These are phyloP conservation scores for Aspergillus sp. DNA, from an alignment of 2,329 filamentous ascomycete species.

Conservation along the genomic window DNA sequence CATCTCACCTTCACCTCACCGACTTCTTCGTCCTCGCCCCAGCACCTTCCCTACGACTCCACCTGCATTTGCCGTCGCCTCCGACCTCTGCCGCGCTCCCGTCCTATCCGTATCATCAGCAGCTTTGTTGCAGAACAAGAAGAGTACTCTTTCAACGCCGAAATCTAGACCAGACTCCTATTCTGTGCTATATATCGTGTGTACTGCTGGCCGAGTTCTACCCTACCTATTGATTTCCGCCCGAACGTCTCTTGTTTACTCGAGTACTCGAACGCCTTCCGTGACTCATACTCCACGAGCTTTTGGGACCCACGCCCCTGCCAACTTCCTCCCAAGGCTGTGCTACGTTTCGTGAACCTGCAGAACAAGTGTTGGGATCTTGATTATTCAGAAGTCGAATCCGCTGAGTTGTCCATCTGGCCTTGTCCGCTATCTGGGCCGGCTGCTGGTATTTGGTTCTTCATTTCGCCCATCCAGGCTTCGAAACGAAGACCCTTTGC, in stretches of 20 bases:
- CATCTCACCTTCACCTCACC: constrained; percentile 13
- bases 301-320: constrained; percentile 18
- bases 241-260: constrained; percentile 12
- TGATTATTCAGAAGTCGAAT: constrained; percentile 10
- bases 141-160: constrained; percentile 12
- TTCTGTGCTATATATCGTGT: constrained; percentile 17
- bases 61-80: constrained; percentile 5
- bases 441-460: constrained; percentile 27
- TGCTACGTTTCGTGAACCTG: constrained; percentile 18
- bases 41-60: constrained; percentile 17
- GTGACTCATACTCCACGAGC: constrained; percentile 23
- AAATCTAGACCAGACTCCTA: constrained; percentile 8
- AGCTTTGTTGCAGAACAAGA: constrained; percentile 8
- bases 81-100: constrained; percentile 1
- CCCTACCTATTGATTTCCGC: constrained; percentile 6
- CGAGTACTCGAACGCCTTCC: constrained; percentile 18
- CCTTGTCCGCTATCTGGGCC: constrained; percentile 18
- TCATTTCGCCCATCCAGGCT: constrained; percentile 18
- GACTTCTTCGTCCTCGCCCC: constrained; percentile 15
- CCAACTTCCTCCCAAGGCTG: constrained; percentile 9
- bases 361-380: constrained; percentile 17
- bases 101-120: constrained; percentile 7
- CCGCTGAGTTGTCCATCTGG: constrained; percentile 18
- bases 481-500: constrained; percentile 25
- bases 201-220: constrained; percentile 9